Evolutionary conservation across 176 grass and related monocot species (phyloP), one percentile per base, ranked within the genome.

Genomic region (Ananas comosus): DNA sequence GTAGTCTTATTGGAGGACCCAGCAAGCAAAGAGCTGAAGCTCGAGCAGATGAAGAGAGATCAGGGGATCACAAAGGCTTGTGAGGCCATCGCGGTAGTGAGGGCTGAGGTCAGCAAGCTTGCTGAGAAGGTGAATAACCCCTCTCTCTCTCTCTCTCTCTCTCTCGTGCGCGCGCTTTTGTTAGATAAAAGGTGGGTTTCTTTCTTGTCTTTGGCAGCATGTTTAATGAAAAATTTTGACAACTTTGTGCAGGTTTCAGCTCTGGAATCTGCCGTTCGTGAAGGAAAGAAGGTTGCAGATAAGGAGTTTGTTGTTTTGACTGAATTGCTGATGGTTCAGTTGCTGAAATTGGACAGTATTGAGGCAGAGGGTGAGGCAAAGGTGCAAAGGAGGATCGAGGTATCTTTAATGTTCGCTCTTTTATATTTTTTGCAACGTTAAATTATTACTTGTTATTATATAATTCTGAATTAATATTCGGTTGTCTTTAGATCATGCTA

Each of bases 311-410:
- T 77, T 17, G 69, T 86, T 75, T 85, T 99, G 77, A 84, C 84
- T 3, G 94, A 99, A 80, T 72, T 99, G 28, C 84, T 99, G 47
- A 99, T 99, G 94, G 68, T 86, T 76, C 86, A 99, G 59, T 74
- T 99, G 61, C 64, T 99, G 48, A 99, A 86, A 83, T 70, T 99
- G 3, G 90, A 99, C 73, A 79, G 90, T 54, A 93, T 93, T 29
- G 80, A 99, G 73, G 94, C 94, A 68, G 85, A 88, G 53, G 94
- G 94, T 27, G 90, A 99, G 64, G 94, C 87, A 29, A 99, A 86
- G 71, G 77, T 77, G 27, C 84, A 88, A 51, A 90, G 94, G 75
- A 93, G 86, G 69, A 84, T 80, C 10, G 94, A 99, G 89, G 94
- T 99, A 86, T 9, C 19, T 10, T 66, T 27, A 47, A 5, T 50